These are phyloP conservation scores for Saccharomycopsis lassenensis DNA, from an alignment of 805 yeast species.

Conservation along the genomic window DNA sequence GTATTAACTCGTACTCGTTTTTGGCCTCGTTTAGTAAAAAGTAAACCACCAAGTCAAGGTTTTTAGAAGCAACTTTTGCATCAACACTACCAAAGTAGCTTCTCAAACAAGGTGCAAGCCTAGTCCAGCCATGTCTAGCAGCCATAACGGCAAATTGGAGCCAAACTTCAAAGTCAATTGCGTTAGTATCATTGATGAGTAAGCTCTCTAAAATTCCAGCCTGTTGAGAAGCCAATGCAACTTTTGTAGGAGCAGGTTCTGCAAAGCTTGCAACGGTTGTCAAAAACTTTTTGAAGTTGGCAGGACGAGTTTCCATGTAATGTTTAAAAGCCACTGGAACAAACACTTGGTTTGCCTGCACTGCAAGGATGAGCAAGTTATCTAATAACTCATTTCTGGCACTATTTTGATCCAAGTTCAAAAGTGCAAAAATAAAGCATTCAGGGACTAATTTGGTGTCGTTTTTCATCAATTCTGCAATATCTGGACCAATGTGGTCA, in stretches of 20 bases:
- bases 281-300: no score
- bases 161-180: slow-evolving; percentile 7
- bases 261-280: no score
- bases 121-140: slow-evolving; percentile 10
- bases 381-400: slow-evolving; percentile 8
- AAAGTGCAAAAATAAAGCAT: slow-evolving; percentile 13
- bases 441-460: slow-evolving; percentile 13
- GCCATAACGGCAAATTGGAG: slow-evolving; percentile 11
- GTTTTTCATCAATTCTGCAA: slow-evolving; percentile 9
- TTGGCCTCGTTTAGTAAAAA: slow-evolving; percentile 22
- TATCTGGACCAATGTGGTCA: slow-evolving; percentile 1
- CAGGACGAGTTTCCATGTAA: no score
- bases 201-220: slow-evolving; percentile 10
- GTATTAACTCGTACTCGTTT: slow-evolving; percentile 18
- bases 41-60: no score
- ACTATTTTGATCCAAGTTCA: background rate
- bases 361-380: slow-evolving; percentile 8
- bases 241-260: no score
- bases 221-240: no score
- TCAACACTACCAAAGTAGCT: slow-evolving; percentile 15
- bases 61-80: no score
- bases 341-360: no score
- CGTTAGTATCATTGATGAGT: background rate
- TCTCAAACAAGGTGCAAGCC: slow-evolving; percentile 6
- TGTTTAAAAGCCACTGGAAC: no score